Percentiles rank a stretch among this genome's conserved stretches.
Conservation (phyloP, 805 yeast species). For the Starmerella stigmatis region DNA sequence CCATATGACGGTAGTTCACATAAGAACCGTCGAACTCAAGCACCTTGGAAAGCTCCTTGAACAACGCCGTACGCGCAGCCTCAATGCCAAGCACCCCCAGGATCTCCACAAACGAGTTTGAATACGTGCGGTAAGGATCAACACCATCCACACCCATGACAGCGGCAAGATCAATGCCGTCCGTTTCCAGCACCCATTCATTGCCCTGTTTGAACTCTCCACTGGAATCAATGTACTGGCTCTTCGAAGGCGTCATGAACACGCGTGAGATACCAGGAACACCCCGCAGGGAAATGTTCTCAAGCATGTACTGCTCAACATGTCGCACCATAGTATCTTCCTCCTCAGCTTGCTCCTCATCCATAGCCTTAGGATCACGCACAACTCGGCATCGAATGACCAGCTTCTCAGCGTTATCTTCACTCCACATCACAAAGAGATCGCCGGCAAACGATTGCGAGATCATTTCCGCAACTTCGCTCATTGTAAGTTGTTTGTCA, state of each 20-base stretch:
- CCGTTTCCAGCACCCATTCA: slow-evolving; percentile 98
- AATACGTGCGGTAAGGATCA: slow-evolving; percentile 79
- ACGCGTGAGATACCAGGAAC: slow-evolving; percentile 86
- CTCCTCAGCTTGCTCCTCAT: slow-evolving; percentile 88
- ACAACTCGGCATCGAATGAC: slow-evolving; percentile 97
- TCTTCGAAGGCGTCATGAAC: slow-evolving; percentile 43
- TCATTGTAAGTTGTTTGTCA: slow-evolving; percentile 95
- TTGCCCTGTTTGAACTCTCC: slow-evolving; percentile 85
- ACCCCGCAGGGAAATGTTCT: slow-evolving; percentile 90
- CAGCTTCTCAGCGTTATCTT: slow-evolving; percentile 94
- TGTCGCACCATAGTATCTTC: slow-evolving; percentile 94
- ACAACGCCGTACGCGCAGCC: slow-evolving; percentile 91
- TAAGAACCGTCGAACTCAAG: slow-evolving; percentile 99
- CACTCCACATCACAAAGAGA: slow-evolving; percentile 96
- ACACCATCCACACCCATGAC: slow-evolving; percentile 94
- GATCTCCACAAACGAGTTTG: slow-evolving; percentile 93
- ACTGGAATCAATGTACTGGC: slow-evolving; percentile 43
- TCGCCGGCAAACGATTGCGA: slow-evolving; percentile 89
- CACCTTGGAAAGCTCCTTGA: slow-evolving; percentile 89
- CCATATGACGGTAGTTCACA: slow-evolving; percentile 97
- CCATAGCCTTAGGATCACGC: slow-evolving; percentile 86
- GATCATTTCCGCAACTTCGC: slow-evolving; percentile 93
- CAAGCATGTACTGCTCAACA: slow-evolving; percentile 92
- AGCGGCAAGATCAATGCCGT: slow-evolving; percentile 91
- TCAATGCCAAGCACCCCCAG: slow-evolving; percentile 94